Conservation (phyloP, 2,329 filamentous ascomycete species). For the Aphanocladium album region DNA sequence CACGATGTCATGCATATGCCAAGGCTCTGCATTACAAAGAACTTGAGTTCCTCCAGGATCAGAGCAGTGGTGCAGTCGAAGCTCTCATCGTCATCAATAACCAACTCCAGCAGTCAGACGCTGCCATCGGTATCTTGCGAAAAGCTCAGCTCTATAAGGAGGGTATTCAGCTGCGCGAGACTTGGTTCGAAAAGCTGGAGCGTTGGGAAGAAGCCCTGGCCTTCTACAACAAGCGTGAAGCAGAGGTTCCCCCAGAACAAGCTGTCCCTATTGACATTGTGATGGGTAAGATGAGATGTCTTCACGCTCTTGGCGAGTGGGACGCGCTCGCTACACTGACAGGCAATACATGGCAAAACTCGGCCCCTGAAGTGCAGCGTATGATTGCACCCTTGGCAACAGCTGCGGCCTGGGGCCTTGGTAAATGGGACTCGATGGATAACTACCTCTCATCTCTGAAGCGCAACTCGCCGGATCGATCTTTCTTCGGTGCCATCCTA, state of each 20-base stretch:
- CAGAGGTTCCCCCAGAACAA: conserved; percentile 55
- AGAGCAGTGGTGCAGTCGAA: conserved; percentile 91
- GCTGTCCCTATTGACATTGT: conserved; percentile 80
- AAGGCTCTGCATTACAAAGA: conserved; percentile 99
- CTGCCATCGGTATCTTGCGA: conserved; percentile 92
- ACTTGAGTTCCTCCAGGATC: conserved; percentile 94
- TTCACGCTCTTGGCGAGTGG: conserved; percentile 97
- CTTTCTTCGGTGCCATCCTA: conserved; percentile 95
- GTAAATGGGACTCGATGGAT: conserved; percentile 98
- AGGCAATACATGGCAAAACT: conserved; percentile 90
- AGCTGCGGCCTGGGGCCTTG: conserved; percentile 91
- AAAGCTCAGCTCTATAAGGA: conserved; percentile 96
- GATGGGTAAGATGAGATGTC: conserved; percentile 99
- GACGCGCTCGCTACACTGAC: conserved; percentile 84
- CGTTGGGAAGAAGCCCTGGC: conserved; percentile 95
- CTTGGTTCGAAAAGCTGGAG: conserved; percentile 98
- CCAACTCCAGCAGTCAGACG: conserved; percentile 96
- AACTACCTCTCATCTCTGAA: conserved; percentile 95
- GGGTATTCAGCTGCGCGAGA: conserved; percentile 88
- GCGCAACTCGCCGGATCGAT: conserved; percentile 83
- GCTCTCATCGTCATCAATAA: conserved; percentile 99
- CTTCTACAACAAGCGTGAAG: conserved; percentile 84
- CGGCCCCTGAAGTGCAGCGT: conserved; percentile 78
- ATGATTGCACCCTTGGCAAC: conserved; percentile 91
- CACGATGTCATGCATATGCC: conserved; percentile 94